Percentiles rank a stretch among this genome's conserved stretches.
phyloP scores from a whole-genome alignment of 352 stramenopile genomes.

The Phytophthora pistaciae region DNA sequence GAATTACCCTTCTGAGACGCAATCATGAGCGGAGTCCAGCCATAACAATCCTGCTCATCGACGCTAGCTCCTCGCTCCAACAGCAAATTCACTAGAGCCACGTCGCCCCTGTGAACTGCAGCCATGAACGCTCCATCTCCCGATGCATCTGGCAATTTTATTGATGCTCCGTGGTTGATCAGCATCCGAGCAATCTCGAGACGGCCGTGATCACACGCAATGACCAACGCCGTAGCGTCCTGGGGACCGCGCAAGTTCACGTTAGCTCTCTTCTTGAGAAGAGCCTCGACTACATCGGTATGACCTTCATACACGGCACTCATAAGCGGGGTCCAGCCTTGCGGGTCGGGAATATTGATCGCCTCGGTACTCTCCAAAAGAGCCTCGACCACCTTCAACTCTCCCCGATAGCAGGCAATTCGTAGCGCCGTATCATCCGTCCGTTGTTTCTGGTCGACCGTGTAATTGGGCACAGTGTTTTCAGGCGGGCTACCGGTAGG shows the following conservation, averaged over 20 bases:
- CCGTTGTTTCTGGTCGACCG: constrained; percentile 7
- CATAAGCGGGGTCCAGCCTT: constrained; percentile 8
- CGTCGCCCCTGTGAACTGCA: background rate
- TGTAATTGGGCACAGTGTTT: background rate
- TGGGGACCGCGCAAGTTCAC: background rate
- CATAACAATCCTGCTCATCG: background rate
- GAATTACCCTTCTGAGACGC: background rate
- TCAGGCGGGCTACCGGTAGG: background rate
- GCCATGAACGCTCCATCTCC: background rate
- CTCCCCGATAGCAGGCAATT: constrained; percentile 4
- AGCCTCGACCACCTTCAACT: constrained; percentile 1
- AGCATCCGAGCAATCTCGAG: background rate
- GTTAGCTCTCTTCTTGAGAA: constrained; percentile 2
- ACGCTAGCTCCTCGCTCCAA: background rate
- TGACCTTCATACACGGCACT: constrained; percentile 4
- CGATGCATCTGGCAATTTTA: background rate
- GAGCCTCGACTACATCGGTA: background rate
- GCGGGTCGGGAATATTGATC: background rate
- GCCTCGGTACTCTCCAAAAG: constrained; percentile 5
- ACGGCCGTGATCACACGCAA: background rate
- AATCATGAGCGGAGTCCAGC: background rate
- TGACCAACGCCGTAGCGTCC: background rate
- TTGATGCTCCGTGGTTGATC: background rate
- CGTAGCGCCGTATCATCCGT: constrained; percentile 10
- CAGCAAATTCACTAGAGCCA: background rate